Percentiles rank a stretch among this genome's conserved stretches.
Conservation (phyloP, 257 asterid species). For the Cynanchum wilfordii region DNA sequence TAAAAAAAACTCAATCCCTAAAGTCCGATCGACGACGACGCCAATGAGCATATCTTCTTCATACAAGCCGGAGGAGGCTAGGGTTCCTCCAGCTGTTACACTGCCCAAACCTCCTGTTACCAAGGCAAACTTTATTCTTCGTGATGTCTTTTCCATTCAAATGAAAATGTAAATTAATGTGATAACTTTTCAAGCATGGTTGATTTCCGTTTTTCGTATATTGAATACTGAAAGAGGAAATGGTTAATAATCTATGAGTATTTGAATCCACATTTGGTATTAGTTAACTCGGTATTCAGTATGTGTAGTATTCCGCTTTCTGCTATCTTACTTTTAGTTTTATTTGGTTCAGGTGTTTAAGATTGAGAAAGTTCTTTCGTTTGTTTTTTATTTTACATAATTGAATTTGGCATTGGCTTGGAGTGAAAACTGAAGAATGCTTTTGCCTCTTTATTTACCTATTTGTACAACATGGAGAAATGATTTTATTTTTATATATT, state of each 20-base stretch:
- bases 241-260: neutral
- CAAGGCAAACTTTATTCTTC: slow-evolving; percentile 34
- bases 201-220: neutral
- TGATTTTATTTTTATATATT: neutral
- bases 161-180: neutral
- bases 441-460: neutral
- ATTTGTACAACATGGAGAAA: neutral
- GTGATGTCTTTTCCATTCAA: neutral
- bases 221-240: neutral
- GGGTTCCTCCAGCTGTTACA: slow-evolving; percentile 64
- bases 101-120: slow-evolving; percentile 54
- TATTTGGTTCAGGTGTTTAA: neutral
- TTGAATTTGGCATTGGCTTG: neutral
- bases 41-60: slow-evolving; percentile 21
- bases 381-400: neutral
- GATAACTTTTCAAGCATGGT: neutral
- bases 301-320: neutral
- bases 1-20: slow-evolving; percentile 16
- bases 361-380: neutral
- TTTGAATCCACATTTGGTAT: neutral
- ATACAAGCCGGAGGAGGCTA: slow-evolving; percentile 60
- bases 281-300: neutral
- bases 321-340: neutral
- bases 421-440: neutral
- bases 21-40: slow-evolving; percentile 31